Evolutionary conservation across 177 flowering plant species (phyloP), one percentile per base, ranked within the genome.

Genomic region (Vitis hybrid): DNA sequence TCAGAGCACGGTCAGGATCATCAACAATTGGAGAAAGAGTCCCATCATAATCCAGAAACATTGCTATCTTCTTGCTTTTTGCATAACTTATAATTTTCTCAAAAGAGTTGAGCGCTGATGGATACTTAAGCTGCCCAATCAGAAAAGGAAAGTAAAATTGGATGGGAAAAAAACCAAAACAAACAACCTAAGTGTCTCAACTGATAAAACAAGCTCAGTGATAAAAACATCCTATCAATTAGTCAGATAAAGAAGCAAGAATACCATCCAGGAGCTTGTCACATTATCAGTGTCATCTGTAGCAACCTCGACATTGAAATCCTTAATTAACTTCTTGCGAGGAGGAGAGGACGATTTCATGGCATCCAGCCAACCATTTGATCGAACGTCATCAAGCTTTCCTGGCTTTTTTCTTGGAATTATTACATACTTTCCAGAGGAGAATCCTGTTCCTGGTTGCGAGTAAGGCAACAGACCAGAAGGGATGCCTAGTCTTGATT

Each of bases 331-430:
- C 84, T 85, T 92, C 84, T 85, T 92, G 51, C 88, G 89, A 68
- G 98, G 95, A 59, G 99, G 99, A 2, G 99, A 96, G 5, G 99
- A 96, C 31, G 98, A 78, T 79, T 77, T 83, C 99, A 96, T 96
- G 54, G 97, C 92, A 75, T 96, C 99, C 49, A 96, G 82, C 99
- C 95, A 95, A 50, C 87, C 84, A 71, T 83, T 84, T 17, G 88
- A 77, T 7, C 82, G 76, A 28, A 88, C 89, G 78, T 95, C 99
- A 64, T 93, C 99, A 58, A 87, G 79, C 69, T 77, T 90, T 38
- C 83, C 87, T 2, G 88, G 76, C 71, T 84, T 93, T 73, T 75
- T 95, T 71, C 91, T 81, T 15, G 97, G 92, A 73, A 84, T 72
- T 17, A 91, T 70, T 17, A 82, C 49, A 51, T 77, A 79, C 75